Base-by-base conservation (phyloP, 2,329 filamentous ascomycete genomes). In the Aspergillus pseudoviridinutans region DNA sequence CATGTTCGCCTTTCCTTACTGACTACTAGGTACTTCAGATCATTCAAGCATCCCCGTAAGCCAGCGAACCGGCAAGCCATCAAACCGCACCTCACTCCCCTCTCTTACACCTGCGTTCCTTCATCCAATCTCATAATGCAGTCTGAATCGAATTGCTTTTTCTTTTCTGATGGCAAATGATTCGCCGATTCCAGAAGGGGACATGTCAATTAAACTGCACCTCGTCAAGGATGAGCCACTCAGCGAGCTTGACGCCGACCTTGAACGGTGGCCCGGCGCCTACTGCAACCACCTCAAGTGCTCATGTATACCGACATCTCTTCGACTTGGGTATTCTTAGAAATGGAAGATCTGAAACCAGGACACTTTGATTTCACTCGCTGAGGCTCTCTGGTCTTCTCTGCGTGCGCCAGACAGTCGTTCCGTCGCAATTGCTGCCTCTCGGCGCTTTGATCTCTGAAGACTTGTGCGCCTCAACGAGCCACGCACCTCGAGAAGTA, bases 161-260 rank as follows among this genome's bases (percentile, higher is more conserved):
- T 24, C 7, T 35, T 42, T 32, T 28, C 27, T 1, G 25, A 41
- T n/a, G n/a, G 38, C 24, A n/a, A 44, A 35, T 57, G 56, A 58
- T 61, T 57, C 54, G 52, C 53, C 55, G 44, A 52, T 52, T 59
- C 58, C 59, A 57, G 49, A 27, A 24, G 52, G 52, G 29, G 4
- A 10, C 5, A 32, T 51, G 17, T 24, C 14, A 20, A 12, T 46
- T 17, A 24, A 14, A 14, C 24, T 46, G 44, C 42, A 55, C 27
- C 20, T 47, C 28, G 20, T 47, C 44, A 44, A 49, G 51, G 46
- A 62, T 32, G 54, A 64, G 54, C 64, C 64, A 66, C 58, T 65
- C 55, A 63, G 60, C 51, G 56, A 53, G 57, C 58, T 55, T 61
- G 62, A 62, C 68, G 67, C 68, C 60, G 62, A 59, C 56, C 56